Percentiles rank a stretch among this genome's conserved stretches.
These are phyloP conservation scores for Tricholoma flavovirens DNA, from an alignment of 768 basidiomycete species.

Conservation along the genomic window DNA sequence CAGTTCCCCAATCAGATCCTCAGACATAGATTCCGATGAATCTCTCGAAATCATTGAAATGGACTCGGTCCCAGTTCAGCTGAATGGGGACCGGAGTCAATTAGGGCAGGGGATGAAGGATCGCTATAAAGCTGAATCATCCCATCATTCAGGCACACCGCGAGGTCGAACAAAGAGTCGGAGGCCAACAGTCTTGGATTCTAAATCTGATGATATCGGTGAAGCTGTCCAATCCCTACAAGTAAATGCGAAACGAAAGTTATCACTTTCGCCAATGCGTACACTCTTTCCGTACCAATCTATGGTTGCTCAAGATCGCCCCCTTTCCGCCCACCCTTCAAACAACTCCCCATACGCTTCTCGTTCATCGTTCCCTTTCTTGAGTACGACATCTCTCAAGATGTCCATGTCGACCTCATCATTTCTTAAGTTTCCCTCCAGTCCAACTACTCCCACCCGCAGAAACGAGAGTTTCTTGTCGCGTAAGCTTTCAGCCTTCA, in stretches of 20 bases:
- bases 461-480: conserved; percentile 29
- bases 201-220: conserved; percentile 21
- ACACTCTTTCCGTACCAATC: conserved; percentile 39
- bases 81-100: conserved; percentile 34
- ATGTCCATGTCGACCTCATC: conserved; percentile 30
- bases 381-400: conserved; percentile 42
- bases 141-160: conserved; percentile 18
- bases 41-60: conserved; percentile 51
- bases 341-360: conserved; percentile 35
- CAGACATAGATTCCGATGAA: conserved; percentile 42
- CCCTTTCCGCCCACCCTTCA: conserved; percentile 37
- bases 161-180: conserved; percentile 25
- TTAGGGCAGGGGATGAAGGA: conserved; percentile 35
- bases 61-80: conserved; percentile 35
- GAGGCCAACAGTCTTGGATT: conserved; percentile 25
- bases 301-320: conserved; percentile 28
- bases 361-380: conserved; percentile 30
- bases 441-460: conserved; percentile 14
- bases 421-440: conserved; percentile 14
- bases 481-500: conserved; percentile 32
- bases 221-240: conserved; percentile 8
- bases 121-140: conserved; percentile 29
- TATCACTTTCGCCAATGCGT: conserved; percentile 41
- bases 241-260: conserved; percentile 28
- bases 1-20: conserved; percentile 10